Conservation (phyloP, 129 eudicot genomes). For the Smallanthus sonchifolius region DNA sequence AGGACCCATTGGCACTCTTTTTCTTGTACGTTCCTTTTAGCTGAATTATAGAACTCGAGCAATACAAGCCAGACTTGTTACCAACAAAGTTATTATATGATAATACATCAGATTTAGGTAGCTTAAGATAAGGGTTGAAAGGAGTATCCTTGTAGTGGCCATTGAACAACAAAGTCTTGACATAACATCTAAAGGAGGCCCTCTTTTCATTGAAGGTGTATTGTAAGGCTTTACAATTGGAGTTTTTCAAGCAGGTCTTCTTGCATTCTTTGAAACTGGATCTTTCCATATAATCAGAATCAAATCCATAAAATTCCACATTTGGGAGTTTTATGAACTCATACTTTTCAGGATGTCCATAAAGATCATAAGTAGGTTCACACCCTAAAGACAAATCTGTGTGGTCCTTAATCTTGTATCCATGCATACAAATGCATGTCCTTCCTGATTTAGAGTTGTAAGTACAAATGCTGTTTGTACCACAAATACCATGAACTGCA, state of each 20-base stretch:
- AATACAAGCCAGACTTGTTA: background rate
- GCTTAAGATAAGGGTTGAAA: slow-evolving; percentile 6
- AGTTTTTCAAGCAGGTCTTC: slow-evolving; percentile 2
- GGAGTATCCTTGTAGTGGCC: background rate
- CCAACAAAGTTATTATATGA: background rate
- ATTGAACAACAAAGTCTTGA: slow-evolving; percentile 18
- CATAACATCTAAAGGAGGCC: slow-evolving; percentile 8
- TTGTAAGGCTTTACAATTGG: slow-evolving; percentile 29
- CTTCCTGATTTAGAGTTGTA: slow-evolving; percentile 18
- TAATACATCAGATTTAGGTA: background rate
- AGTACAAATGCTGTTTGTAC: slow-evolving; percentile 25
- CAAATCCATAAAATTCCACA: slow-evolving; percentile 20
- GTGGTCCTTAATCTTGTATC: slow-evolving; percentile 20
- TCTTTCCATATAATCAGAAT: background rate
- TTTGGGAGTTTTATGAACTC: background rate
- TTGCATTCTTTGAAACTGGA: slow-evolving; percentile 19
- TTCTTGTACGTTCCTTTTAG: background rate
- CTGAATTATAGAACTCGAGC: background rate
- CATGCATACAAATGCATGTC: slow-evolving; percentile 25
- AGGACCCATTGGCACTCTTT: background rate
- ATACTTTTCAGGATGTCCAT: background rate
- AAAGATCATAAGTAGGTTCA: background rate
- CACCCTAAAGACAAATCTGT: slow-evolving; percentile 29
- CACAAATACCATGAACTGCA: slow-evolving; percentile 27
- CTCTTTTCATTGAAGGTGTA: background rate